Conservation (phyloP, 805 yeast species). For the Hemisphaericaspora nanyangensis region DNA sequence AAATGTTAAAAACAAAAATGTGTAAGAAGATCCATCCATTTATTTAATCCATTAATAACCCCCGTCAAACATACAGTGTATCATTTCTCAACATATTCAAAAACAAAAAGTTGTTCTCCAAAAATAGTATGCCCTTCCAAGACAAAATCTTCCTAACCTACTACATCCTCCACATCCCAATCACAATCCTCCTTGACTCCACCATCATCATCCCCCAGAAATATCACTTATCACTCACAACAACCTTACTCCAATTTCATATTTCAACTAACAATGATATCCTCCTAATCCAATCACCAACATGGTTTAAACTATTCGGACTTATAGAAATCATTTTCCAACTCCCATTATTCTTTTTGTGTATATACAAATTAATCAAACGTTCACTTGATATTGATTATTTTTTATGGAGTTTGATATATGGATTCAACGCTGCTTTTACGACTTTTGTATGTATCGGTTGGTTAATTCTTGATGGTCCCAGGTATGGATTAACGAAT, state of each 20-base stretch:
- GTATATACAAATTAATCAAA: constrained; percentile 22
- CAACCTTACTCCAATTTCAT: constrained; percentile 53
- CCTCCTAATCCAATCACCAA: constrained; percentile 53
- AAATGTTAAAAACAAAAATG: no score
- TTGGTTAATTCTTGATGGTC: constrained; percentile 39
- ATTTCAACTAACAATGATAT: constrained; percentile 66
- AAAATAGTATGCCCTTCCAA: no score
- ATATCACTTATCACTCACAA: constrained; percentile 47
- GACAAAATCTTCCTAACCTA: constrained; percentile 49
- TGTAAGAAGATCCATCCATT: no score
- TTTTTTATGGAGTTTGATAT: constrained; percentile 45
- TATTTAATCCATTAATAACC: no score
- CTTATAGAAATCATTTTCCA: constrained; percentile 71
- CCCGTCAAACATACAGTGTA: no score
- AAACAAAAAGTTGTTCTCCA: no score
- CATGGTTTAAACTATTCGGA: constrained; percentile 75
- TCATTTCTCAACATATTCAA: no score
- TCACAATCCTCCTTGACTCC: constrained; percentile 74
- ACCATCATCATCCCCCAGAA: constrained; percentile 59
- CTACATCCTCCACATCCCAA: constrained; percentile 65
- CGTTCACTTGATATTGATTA: constrained; percentile 5
- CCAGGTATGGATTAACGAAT: constrained; percentile 31
- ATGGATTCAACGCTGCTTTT: constrained; percentile 79
- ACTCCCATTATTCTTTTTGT: constrained; percentile 67
- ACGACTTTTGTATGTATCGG: constrained; percentile 74